Conservation (phyloP, 495 filamentous ascomycete genomes). For the Penicillium odoratum region DNA sequence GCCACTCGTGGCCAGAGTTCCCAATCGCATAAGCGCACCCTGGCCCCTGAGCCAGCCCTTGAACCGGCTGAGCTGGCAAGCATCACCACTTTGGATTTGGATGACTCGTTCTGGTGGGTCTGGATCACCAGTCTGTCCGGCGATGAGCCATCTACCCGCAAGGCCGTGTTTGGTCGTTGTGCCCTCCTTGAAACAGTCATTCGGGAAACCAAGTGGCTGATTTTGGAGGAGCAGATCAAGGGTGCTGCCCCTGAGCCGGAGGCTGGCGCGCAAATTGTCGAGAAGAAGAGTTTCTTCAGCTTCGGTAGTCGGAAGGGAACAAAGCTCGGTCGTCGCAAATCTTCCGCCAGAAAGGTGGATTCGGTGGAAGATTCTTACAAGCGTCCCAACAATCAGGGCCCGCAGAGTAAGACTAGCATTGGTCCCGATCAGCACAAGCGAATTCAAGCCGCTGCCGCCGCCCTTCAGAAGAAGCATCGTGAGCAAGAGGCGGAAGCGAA, state of each 20-base stretch:
- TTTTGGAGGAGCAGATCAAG: conserved; percentile 95
- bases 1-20: conserved; percentile 75
- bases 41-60: conserved; percentile 63
- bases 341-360: conserved; percentile 53
- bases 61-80: conserved; percentile 94
- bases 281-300: conserved; percentile 90
- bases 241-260: conserved; percentile 86
- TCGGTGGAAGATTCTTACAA: conserved; percentile 54
- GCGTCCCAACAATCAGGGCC: conserved; percentile 46
- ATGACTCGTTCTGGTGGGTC: conserved; percentile 99
- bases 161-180: conserved; percentile 92
- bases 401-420: conserved; percentile 82
- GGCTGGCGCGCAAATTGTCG: conserved; percentile 81
- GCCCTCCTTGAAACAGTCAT: conserved; percentile 88
- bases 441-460: conserved; percentile 85
- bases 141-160: conserved; percentile 80
- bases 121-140: conserved; percentile 96
- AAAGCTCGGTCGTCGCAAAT: conserved; percentile 66
- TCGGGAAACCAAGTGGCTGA: conserved; percentile 78
- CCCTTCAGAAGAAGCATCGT: conserved; percentile 68
- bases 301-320: conserved; percentile 69
- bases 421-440: conserved; percentile 88
- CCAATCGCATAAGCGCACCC: conserved; percentile 74
- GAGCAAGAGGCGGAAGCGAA: conserved; percentile 52
- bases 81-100: conserved; percentile 80